phyloP scores from a whole-genome alignment of 495 filamentous ascomycete species.

The Xylaria grammica region DNA sequence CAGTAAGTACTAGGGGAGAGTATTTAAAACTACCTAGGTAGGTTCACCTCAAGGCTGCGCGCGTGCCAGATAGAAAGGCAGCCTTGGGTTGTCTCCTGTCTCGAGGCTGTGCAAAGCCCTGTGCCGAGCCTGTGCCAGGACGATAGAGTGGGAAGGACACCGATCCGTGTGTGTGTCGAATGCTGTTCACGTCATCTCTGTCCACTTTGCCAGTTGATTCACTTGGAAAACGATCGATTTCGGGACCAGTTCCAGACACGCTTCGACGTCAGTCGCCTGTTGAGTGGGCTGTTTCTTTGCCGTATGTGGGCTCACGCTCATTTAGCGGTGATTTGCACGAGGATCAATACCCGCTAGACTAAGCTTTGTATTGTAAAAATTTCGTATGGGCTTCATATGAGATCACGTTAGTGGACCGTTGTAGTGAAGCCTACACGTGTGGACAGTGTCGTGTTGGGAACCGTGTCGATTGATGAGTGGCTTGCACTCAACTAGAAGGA shows the following conservation, averaged over 20 bases:
- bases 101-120: too few species aligned
- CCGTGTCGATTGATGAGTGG: background rate
- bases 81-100: constrained; percentile 1
- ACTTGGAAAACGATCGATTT: background rate
- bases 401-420: constrained; percentile 10
- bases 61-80: too few species aligned
- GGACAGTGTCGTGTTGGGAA: background rate
- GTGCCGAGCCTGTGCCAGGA: background rate
- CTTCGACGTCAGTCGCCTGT: constrained; percentile 17
- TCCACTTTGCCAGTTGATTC: constrained; percentile 13
- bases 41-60: background rate
- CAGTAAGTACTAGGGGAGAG: background rate
- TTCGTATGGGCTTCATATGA: constrained; percentile 1
- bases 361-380: background rate
- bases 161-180: constrained; percentile 11
- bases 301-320: constrained; percentile 20
- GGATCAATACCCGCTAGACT: constrained; percentile 12
- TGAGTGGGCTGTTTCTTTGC: constrained; percentile 20
- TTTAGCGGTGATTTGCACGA: constrained; percentile 1
- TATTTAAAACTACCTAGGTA: background rate
- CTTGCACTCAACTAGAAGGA: too few species aligned
- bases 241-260: background rate
- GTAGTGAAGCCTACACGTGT: background rate
- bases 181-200: constrained; percentile 23
- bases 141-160: constrained; percentile 1